These are phyloP conservation scores for Epichloe brachyelytri DNA, from an alignment of 2,329 filamentous ascomycete species.

Conservation along the genomic window DNA sequence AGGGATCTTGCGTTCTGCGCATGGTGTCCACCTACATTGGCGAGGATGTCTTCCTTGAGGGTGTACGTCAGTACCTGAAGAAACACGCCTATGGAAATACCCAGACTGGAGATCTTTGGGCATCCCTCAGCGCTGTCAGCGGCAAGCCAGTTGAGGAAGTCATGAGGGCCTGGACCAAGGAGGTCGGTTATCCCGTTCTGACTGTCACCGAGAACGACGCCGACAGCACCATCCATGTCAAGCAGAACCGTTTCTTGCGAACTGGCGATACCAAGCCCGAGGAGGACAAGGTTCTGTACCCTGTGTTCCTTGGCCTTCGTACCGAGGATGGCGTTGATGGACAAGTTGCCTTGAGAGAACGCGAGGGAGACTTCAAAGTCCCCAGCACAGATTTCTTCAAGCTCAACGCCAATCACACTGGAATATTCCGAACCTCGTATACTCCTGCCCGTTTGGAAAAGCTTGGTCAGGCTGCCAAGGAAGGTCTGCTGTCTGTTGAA, in stretches of 20 bases:
- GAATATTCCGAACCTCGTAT: constrained; percentile 85
- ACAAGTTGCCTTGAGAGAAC: constrained; percentile 22
- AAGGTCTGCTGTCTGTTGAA: constrained; percentile 61
- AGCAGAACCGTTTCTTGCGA: constrained; percentile 89
- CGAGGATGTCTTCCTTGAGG: constrained; percentile 85
- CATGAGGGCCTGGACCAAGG: constrained; percentile 95
- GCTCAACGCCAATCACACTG: constrained; percentile 87
- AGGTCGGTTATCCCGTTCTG: constrained; percentile 85
- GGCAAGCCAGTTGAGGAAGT: constrained; percentile 82
- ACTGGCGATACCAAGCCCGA: constrained; percentile 90
- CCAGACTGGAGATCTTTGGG: constrained; percentile 81
- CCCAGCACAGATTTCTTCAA: constrained; percentile 84
- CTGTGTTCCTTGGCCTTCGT: constrained; percentile 76
- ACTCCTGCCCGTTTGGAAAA: constrained; percentile 71
- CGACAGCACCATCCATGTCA: constrained; percentile 64
- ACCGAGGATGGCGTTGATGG: constrained; percentile 76
- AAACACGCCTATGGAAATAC: constrained; percentile 97
- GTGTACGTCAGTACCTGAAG: constrained; percentile 80
- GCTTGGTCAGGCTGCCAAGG: constrained; percentile 73
- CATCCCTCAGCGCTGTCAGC: constrained; percentile 72
- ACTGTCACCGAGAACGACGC: constrained; percentile 57
- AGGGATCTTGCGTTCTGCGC: constrained; percentile 87
- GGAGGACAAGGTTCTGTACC: constrained; percentile 78
- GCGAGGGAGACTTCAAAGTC: constrained; percentile 67
- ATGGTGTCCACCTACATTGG: constrained; percentile 96